phyloP scores from a whole-genome alignment of 2,329 filamentous ascomycete genomes.

The Hymenoscyphus scutula region DNA sequence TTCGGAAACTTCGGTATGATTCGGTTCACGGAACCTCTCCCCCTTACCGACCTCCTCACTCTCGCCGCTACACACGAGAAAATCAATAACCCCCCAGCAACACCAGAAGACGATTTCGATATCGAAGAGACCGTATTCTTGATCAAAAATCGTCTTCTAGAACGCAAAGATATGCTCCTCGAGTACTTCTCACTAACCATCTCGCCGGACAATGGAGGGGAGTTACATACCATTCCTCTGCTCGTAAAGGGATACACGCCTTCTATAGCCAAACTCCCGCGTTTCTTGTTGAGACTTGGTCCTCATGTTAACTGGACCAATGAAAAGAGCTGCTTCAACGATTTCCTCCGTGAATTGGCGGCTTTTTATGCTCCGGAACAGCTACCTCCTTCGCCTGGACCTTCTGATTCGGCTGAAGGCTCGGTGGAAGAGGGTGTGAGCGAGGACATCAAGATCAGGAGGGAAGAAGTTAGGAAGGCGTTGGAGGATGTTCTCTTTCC shows the following conservation, averaged over 20 bases:
- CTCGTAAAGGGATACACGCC: conserved; percentile 88
- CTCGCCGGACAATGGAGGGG: conserved; percentile 53
- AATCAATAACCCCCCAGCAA: conserved; percentile 38
- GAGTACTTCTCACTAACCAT: conserved; percentile 93
- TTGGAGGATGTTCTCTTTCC: conserved; percentile 89
- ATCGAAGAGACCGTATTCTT: conserved; percentile 63
- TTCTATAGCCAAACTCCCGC: conserved; percentile 79
- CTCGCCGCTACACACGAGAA: conserved; percentile 73
- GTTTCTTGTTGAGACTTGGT: conserved; percentile 82
- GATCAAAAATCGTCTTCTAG: conserved; percentile 67
- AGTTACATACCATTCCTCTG: conserved; percentile 76
- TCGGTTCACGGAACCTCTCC: conserved; percentile 72
- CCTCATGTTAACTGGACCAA: conserved; percentile 84
- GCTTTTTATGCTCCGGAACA: conserved; percentile 88
- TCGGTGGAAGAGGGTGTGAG: conserved; percentile 40
- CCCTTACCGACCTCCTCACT: conserved; percentile 66
- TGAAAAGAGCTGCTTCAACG: conserved; percentile 82
- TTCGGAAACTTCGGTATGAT: conserved; percentile 93
- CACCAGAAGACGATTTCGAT: conserved; percentile 55
- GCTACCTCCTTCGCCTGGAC: conserved; percentile 55
- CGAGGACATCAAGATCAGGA: conserved; percentile 53
- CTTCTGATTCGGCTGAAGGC: conserved; percentile 15
- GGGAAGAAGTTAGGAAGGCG: conserved; percentile 68
- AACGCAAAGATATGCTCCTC: conserved; percentile 77
- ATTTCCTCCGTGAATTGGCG: conserved; percentile 82